These are phyloP conservation scores for Fusarium keratoplasticum DNA, from an alignment of 2,329 filamentous ascomycete genomes.

Conservation along the genomic window DNA sequence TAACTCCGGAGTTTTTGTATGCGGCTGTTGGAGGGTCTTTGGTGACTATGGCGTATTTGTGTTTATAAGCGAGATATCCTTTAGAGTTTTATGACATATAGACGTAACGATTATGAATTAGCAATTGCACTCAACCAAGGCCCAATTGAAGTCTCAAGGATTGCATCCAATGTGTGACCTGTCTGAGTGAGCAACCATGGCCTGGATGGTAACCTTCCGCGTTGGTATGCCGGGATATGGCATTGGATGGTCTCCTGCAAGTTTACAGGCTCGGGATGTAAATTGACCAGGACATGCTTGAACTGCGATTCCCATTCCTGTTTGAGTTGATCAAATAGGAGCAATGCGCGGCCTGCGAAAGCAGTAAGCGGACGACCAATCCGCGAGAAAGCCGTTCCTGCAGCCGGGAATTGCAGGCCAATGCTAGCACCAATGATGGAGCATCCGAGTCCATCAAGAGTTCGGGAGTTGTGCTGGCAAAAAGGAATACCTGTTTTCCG, in stretches of 20 bases:
- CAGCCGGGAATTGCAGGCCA: neutral
- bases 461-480: neutral
- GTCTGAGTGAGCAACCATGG: neutral
- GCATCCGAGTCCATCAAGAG: neutral
- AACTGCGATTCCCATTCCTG: neutral
- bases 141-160: neutral
- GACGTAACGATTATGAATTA: constrained; percentile 10
- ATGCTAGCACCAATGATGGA: neutral
- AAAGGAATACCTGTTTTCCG: neutral
- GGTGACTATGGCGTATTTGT: constrained; percentile 13
- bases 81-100: constrained; percentile 1
- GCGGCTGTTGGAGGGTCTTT: constrained; percentile 11
- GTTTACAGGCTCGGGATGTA: neutral
- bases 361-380: neutral
- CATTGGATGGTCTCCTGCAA: neutral
- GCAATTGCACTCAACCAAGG: neutral
- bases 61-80: neutral
- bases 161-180: neutral
- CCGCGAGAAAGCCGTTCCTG: neutral
- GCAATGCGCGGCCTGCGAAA: neutral
- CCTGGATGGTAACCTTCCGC: neutral
- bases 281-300: neutral
- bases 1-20: neutral
- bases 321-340: neutral
- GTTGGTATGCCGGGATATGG: neutral